phyloP scores from a whole-genome alignment of 306 rosid species.

The Vigna mungo region DNA sequence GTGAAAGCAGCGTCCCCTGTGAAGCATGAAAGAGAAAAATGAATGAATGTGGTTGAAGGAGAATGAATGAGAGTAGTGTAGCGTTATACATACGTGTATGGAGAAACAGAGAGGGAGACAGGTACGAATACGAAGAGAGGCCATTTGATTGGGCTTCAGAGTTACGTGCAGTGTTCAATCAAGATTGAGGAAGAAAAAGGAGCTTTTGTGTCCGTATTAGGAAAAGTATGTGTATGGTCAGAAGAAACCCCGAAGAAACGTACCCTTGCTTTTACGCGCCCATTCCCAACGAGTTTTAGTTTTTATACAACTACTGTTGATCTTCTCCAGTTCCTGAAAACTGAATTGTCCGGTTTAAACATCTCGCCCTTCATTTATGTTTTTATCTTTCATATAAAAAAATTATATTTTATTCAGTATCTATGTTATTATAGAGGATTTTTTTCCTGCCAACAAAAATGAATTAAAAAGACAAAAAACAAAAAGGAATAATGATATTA shows the following conservation, averaged over 20 bases:
- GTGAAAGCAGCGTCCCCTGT: conserved; percentile 51
- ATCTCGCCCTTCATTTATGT: not conserved
- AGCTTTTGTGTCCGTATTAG: not conserved
- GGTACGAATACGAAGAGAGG: conserved; percentile 55
- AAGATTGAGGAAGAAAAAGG: not conserved
- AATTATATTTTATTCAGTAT: too few species aligned
- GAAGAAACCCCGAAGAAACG: not conserved
- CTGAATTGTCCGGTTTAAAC: not conserved
- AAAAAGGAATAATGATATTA: too few species aligned
- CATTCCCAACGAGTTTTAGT: not conserved
- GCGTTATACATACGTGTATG: conserved; percentile 39
- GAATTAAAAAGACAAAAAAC: too few species aligned
- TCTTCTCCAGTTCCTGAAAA: not conserved
- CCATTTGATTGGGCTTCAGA: conserved; percentile 56
- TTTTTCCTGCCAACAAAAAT: too few species aligned
- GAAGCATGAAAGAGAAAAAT: conserved; percentile 29
- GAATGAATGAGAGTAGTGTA: not conserved
- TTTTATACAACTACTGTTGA: not conserved
- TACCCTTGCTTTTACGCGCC: conserved; percentile 30
- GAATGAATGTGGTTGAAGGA: conserved; percentile 33
- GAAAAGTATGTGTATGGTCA: not conserved
- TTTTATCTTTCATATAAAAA: not conserved
- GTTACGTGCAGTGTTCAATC: not conserved
- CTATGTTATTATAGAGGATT: too few species aligned
- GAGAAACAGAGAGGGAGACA: conserved; percentile 47